Evolutionary conservation across 164 flowering plant genomes (phyloP).

Genomic region (Warburgia ugandensis): DNA sequence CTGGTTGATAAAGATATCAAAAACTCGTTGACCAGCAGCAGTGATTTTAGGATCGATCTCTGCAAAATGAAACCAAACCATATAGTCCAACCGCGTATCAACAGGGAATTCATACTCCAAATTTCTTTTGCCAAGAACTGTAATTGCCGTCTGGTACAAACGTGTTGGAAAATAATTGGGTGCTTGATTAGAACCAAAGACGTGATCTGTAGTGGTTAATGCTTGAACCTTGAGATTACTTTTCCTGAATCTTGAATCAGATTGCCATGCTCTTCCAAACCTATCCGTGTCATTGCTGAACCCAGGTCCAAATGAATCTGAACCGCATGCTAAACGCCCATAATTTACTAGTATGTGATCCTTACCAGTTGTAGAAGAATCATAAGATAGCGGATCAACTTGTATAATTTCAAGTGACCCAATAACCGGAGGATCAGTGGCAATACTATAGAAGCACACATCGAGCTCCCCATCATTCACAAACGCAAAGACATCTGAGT

Average conservation of each 20-base stretch:
- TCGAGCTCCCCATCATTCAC: conserved; percentile 49
- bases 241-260: conserved; percentile 35
- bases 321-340: conserved; percentile 66
- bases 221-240: conserved; percentile 11
- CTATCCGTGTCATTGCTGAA: conserved; percentile 66
- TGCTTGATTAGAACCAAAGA: conserved; percentile 27
- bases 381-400: conserved; percentile 58
- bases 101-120: conserved; percentile 62
- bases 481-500: conserved; percentile 72
- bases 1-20: conserved; percentile 70
- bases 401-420: conserved; percentile 62
- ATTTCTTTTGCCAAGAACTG: conserved; percentile 17
- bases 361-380: conserved; percentile 24
- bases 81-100: conserved; percentile 84
- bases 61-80: conserved; percentile 91
- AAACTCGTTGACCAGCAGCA: conserved; percentile 61
- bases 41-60: conserved; percentile 75
- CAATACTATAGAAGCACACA: conserved; percentile 84
- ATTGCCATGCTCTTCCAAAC: conserved; percentile 89
- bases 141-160: conserved; percentile 66
- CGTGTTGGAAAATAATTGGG: conserved; percentile 87
- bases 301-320: conserved; percentile 72
- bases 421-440: conserved; percentile 88
- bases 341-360: conserved; percentile 60
- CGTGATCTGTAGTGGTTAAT: conserved; percentile 27